Evolutionary conservation across 441 rosid species (phyloP).

Genomic region (Euphorbia corollata): DNA sequence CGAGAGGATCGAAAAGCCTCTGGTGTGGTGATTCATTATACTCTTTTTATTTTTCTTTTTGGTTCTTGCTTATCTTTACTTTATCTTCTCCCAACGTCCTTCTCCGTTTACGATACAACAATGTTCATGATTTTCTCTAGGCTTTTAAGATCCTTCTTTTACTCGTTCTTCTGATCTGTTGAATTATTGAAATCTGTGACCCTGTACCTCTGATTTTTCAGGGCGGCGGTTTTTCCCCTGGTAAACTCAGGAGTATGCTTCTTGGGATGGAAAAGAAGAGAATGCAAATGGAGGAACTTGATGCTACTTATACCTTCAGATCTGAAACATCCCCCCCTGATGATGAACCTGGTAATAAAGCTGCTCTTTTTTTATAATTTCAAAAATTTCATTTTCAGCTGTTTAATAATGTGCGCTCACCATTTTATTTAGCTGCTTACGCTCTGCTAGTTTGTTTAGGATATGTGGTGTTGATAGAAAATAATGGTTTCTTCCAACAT

Average conservation of each 20-base stretch:
- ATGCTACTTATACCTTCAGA: constrained; percentile 39
- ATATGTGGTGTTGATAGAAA: not conserved
- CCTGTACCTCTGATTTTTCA: constrained; percentile 23
- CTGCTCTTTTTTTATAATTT: not conserved
- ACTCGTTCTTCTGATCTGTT: constrained; percentile 13
- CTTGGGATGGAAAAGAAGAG: constrained; percentile 55
- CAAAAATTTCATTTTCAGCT: not conserved
- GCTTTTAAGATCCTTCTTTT: not conserved
- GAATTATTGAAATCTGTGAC: not conserved
- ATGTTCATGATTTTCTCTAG: not conserved
- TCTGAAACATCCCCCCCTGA: constrained; percentile 44
- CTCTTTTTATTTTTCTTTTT: too few relatives aligned
- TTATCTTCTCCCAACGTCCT: constrained; percentile 22
- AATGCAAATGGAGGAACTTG: constrained; percentile 31
- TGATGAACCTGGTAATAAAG: constrained; percentile 38
- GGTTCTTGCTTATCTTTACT: not conserved
- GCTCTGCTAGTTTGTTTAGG: not conserved
- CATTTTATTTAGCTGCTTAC: not conserved
- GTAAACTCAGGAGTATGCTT: constrained; percentile 62
- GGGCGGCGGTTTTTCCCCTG: constrained; percentile 66
- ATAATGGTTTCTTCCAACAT: not conserved
- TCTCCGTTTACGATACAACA: constrained; percentile 2
- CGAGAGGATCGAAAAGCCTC: constrained; percentile 67
- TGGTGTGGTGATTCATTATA: constrained; percentile 28
- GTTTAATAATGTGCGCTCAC: not conserved